A percentile compares a stretch with the other conserved stretches of the same genome.
Evolutionary conservation across 1,284 basidiomycete species (phyloP).

Genomic region (Malassezia slooffiae): DNA sequence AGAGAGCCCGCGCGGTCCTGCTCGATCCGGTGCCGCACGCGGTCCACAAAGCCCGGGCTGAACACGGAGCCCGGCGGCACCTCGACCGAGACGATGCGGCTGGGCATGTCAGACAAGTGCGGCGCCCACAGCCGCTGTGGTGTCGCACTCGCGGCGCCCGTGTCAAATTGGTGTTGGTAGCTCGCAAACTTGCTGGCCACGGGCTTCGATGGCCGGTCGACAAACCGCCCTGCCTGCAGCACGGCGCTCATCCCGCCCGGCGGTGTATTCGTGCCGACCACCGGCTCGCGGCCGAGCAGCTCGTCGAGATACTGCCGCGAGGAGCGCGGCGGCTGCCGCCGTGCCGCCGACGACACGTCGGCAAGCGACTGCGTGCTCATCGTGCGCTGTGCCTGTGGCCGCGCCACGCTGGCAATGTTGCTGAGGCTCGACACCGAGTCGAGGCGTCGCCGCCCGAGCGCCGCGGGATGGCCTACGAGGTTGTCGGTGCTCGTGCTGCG

Average conservation of each 20-base stretch:
- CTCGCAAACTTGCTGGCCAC: slow-evolving; percentile 15
- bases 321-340: not conserved
- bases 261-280: not conserved
- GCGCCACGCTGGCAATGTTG: not conserved
- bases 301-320: slow-evolving; percentile 8
- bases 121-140: not conserved
- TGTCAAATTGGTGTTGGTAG: slow-evolving; percentile 7
- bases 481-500: too few species aligned
- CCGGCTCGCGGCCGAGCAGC: slow-evolving; percentile 4
- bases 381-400: not conserved
- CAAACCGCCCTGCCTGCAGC: not conserved
- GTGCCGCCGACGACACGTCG: not conserved
- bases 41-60: slow-evolving; percentile 5
- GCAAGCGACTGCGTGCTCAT: not conserved
- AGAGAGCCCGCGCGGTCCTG: not conserved
- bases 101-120: not conserved
- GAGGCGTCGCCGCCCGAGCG: not conserved
- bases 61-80: slow-evolving; percentile 8
- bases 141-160: not conserved
- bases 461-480: too few species aligned
- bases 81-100: slow-evolving; percentile 12
- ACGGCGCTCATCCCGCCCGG: not conserved
- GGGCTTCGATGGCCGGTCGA: slow-evolving; percentile 6
- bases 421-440: slow-evolving; percentile 5
- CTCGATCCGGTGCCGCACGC: slow-evolving; percentile 1